Percentiles rank a stretch among this genome's conserved stretches.
Conservation (phyloP, 1,284 basidiomycete species). For the Malassezia psittaci region DNA sequence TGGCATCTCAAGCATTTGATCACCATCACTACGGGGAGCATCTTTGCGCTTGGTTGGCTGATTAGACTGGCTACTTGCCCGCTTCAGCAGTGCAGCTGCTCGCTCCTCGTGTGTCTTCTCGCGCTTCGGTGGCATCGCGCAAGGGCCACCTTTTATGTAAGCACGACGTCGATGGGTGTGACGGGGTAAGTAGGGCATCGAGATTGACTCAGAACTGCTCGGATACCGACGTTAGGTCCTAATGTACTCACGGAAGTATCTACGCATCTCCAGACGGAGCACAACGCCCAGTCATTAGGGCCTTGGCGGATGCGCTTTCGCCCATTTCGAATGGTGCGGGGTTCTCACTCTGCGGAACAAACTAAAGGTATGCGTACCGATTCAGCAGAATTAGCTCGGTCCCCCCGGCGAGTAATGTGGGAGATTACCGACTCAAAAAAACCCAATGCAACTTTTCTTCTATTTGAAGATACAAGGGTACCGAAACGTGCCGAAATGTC, state of each 20-base stretch:
- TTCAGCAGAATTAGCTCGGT: neutral
- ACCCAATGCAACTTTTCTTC: constrained; percentile 6
- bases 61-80: neutral
- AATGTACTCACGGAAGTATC: constrained; percentile 7
- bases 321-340: constrained; percentile 2
- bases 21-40: neutral
- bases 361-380: neutral
- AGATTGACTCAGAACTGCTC: constrained; percentile 10
- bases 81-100: constrained; percentile 6
- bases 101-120: constrained; percentile 8
- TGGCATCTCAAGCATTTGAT: constrained; percentile 9
- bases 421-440: constrained; percentile 7
- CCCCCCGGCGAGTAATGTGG: constrained; percentile 14
- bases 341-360: neutral
- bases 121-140: constrained; percentile 2
- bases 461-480: constrained; percentile 10
- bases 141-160: constrained; percentile 3
- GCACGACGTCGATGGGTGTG: constrained; percentile 9
- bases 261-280: constrained; percentile 11
- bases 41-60: neutral
- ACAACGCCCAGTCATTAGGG: constrained; percentile 7
- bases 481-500: constrained; percentile 10
- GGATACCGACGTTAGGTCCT: constrained; percentile 9
- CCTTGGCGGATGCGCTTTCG: constrained; percentile 14
- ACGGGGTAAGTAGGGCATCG: constrained; percentile 8